These are phyloP conservation scores for Yamadazyma akitaensis DNA, from an alignment of 805 yeast species.

Conservation along the genomic window DNA sequence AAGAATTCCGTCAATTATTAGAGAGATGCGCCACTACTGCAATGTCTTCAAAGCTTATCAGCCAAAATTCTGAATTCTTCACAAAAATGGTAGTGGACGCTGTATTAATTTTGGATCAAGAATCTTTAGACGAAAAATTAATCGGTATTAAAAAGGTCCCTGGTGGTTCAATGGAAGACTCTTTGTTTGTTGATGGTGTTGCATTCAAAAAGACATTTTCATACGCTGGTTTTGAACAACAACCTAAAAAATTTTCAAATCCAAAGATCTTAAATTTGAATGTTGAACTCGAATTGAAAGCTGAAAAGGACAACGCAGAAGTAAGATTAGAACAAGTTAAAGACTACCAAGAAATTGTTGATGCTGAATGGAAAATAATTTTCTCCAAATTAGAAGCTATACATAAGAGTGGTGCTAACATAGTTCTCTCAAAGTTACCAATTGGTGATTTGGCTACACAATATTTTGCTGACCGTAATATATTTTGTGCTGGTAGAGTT, in stretches of 20 bases:
- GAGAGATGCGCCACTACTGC: constrained; percentile 96
- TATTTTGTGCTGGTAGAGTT: constrained; percentile 97
- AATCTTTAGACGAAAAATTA: constrained; percentile 80
- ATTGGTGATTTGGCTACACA: constrained; percentile 99
- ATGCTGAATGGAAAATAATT: constrained; percentile 98
- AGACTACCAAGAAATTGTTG: constrained; percentile 94
- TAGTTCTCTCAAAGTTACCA: constrained; percentile 90
- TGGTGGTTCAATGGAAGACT: constrained; percentile 96
- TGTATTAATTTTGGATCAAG: constrained; percentile 79
- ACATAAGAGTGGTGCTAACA: constrained; percentile 81
- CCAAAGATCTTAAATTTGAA: constrained; percentile 85
- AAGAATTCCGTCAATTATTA: constrained; percentile 63
- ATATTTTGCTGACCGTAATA: constrained; percentile 91
- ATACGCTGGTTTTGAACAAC: constrained; percentile 98
- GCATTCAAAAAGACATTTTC: constrained; percentile 97
- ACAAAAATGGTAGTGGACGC: constrained; percentile 97
- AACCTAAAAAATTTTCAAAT: constrained; percentile 77
- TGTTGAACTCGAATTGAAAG: constrained; percentile 93
- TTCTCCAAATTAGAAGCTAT: constrained; percentile 81
- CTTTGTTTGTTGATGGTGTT: constrained; percentile 85
- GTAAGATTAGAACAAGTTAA: constrained; percentile 91
- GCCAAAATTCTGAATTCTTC: constrained; percentile 83
- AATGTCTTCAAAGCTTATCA: constrained; percentile 91
- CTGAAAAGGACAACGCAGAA: constrained; percentile 98
- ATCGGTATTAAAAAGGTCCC: constrained; percentile 94